Evolutionary conservation across 257 asterid genomes (phyloP), one percentile per base, ranked within the genome.

Genomic region (Knoxia roxburghii): DNA sequence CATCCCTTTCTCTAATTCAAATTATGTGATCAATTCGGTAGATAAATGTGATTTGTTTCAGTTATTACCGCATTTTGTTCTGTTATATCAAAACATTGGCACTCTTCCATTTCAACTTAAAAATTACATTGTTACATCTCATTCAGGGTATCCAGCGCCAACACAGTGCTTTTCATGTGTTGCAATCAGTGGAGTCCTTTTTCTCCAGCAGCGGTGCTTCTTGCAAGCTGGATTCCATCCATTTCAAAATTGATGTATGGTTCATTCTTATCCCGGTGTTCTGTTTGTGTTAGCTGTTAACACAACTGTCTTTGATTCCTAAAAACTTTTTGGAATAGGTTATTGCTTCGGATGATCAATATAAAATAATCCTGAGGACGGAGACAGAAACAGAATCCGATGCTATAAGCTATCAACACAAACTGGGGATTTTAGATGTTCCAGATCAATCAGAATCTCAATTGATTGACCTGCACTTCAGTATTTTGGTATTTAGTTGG

Each of bases 61-160:
- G 20, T 53, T 53, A 24, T 21, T 37, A 29, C 63, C 5, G 46
- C 8, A 23, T 23, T 53, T 57, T 59, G 51, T 72, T 33, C 53
- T 57, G 33, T 51, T 59, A 51, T 65, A 54, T 65, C 24, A 49
- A 4, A 61, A 26, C 58, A 35, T 35, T 43, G 41, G 72, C 67
- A 30, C 15, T 37, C 39, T 11, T 56, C 27, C 13, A 57, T 53
- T 55, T 61, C 49, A 1, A 64, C 29, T 39, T 46, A 10, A 33
- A 24, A 65, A 5, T 21, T 1, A 46, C 53, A 55, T 43, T 7
- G 71, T 24, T 65, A 68, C 49, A 68, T 27, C 64, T 68, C 65
- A 54, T 58, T 37, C 72, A 89, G 99, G 96, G 99, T 68, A 83
- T 89, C 65, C 95, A 85, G 61, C 88, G 87, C 29, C 89, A 81